Evolutionary conservation across 345 rosid genomes (phyloP), one percentile per base, ranked within the genome.

Genomic region (Lepidium didymum): DNA sequence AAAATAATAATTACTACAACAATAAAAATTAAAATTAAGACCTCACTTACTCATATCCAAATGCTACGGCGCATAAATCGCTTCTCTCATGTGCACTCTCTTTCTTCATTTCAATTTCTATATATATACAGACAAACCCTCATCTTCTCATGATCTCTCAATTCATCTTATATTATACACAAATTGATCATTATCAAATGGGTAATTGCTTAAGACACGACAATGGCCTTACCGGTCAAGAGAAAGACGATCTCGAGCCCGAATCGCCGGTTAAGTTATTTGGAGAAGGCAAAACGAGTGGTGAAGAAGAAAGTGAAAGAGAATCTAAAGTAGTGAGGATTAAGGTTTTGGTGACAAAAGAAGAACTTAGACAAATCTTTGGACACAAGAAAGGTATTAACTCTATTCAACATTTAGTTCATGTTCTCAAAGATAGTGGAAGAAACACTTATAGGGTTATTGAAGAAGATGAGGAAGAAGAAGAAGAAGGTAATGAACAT

Each of bases 291-390:
- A 3, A 68, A 43, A 3, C 40, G 45, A 62, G 61, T 29, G 56
- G 49, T 46, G 56, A 65, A 50, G 58, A 46, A 64, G 43, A 33
- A 31, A 40, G 38, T 45, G 58, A 64, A 35, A 62, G 56, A 33
- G 52, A 46, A 43, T 56, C 53, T 3, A 81, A 73, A 27, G 78
- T 72, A 33, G 78, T 76, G 76, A 85, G 90, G 81, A 51, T 90
- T 12, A 83, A 77, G 56, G 74, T 88, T 10, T 57, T 82, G 81
- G 82, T 88, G 77, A 88, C 88, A 1, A 84, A 72, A 72, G 63
- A 84, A 62, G 96, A 91, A 67, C 78, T 91, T 72, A 73, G 69
- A 77, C 80, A 84, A 31, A 76, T 85, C 33, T 66, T 90, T 70
- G 69, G 65, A 25, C 67, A 56, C 55, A 61, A 65, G 15, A 57